These are phyloP conservation scores for Xerocomus minutiporus DNA, from an alignment of 1,284 basidiomycete genomes.

Conservation along the genomic window DNA sequence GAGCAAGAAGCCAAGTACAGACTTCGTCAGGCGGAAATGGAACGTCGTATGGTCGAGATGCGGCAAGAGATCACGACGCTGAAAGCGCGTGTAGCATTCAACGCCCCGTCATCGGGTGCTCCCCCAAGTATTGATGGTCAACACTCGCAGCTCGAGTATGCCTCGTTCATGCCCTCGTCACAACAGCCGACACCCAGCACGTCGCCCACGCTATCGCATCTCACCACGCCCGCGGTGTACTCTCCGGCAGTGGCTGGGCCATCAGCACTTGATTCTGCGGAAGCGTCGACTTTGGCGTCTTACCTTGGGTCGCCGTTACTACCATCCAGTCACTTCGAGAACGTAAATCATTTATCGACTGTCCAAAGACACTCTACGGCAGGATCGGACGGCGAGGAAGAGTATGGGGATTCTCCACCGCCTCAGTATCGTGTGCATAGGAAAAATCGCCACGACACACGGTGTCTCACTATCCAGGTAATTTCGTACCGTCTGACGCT, in stretches of 20 bases:
- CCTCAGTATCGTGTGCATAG: slow-evolving; percentile 41
- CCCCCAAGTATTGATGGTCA: slow-evolving; percentile 4
- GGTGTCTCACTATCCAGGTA: slow-evolving; percentile 63
- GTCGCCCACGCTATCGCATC: slow-evolving; percentile 31
- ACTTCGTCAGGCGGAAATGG: slow-evolving; percentile 55
- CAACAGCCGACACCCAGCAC: slow-evolving; percentile 35
- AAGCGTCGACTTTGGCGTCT: slow-evolving; percentile 1
- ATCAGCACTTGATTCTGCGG: slow-evolving; percentile 10
- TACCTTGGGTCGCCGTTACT: slow-evolving; percentile 15
- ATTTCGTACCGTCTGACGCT: not conserved
- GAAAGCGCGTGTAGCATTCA: slow-evolving; percentile 39
- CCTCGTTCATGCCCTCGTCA: slow-evolving; percentile 11
- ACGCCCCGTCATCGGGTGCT: slow-evolving; percentile 12
- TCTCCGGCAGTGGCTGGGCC: slow-evolving; percentile 5
- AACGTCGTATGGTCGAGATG: slow-evolving; percentile 54
- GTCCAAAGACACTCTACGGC: slow-evolving; percentile 33
- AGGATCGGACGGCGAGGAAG: slow-evolving; percentile 36
- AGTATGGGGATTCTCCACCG: slow-evolving; percentile 33
- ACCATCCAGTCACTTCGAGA: slow-evolving; percentile 23
- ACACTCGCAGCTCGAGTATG: slow-evolving; percentile 15
- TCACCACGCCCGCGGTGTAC: slow-evolving; percentile 15
- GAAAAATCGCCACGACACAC: slow-evolving; percentile 54
- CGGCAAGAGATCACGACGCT: slow-evolving; percentile 53
- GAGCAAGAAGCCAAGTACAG: slow-evolving; percentile 58
- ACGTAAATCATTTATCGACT: slow-evolving; percentile 17